These are phyloP conservation scores for Penicillium dipodomyicola DNA, from an alignment of 495 filamentous ascomycete genomes.

Conservation along the genomic window DNA sequence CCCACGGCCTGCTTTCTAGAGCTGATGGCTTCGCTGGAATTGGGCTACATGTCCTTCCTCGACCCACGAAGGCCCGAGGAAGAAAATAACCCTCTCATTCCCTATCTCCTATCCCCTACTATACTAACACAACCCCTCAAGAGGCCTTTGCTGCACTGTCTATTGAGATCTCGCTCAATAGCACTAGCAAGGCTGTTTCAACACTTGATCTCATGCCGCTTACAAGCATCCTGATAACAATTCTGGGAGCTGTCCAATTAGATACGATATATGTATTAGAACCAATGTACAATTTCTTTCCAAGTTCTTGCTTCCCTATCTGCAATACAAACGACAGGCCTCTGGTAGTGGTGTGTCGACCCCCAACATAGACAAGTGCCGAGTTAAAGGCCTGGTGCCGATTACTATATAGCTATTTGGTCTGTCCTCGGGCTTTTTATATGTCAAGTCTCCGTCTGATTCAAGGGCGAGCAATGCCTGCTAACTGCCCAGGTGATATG, in stretches of 20 bases:
- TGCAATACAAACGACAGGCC: not conserved
- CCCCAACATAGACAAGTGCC: not conserved
- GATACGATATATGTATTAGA: constrained; percentile 7
- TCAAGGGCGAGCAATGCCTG: not conserved
- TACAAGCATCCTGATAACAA: constrained; percentile 16
- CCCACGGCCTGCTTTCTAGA: not conserved
- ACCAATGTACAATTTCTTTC: constrained; percentile 9
- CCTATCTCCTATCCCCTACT: constrained; percentile 13
- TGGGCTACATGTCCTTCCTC: not conserved
- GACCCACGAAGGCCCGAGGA: not conserved
- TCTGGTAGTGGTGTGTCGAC: not conserved
- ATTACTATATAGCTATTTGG: not conserved
- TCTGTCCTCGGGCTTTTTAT: not conserved
- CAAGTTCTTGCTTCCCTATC: not conserved
- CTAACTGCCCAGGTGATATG: not conserved
- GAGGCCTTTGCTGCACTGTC: constrained; percentile 10
- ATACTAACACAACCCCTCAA: constrained; percentile 18
- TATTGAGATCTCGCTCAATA: constrained; percentile 16
- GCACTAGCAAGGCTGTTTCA: constrained; percentile 32
- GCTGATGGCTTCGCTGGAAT: not conserved
- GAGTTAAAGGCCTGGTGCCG: no score
- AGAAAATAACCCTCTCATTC: constrained; percentile 1
- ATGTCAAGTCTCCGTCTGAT: not conserved
- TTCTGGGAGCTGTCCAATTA: constrained; percentile 11
- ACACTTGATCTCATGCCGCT: constrained; percentile 29